Base-by-base conservation (phyloP, 371 early-diverging fungal genomes). In the Amoeboaphelidium protococcarum region DNA sequence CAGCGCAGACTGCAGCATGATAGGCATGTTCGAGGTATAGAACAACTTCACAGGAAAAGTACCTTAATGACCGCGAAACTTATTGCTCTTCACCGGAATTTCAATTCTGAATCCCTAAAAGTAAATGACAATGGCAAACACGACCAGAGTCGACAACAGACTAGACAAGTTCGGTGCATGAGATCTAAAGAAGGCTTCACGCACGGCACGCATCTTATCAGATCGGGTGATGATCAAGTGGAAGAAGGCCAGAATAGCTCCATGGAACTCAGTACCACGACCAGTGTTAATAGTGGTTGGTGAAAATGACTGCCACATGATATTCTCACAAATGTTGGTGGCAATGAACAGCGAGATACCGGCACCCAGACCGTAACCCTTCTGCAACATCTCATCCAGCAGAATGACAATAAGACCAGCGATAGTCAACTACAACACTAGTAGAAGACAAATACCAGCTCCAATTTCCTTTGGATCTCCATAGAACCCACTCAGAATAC, bases 301-400 rank as follows among this genome's bases (percentile, higher is more conserved):
- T 51, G 84, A 82, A 56, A 99, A 76, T 13, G 92, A 85, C 67
- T 96, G 87, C 99, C 99, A 99, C 58, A 99, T 75, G 55, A 99
- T 89, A 53, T 73, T 90, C 69, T 99, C 98, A 64, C 98, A 97
- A 54, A 98, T 87, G 67, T 96, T 98, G 54, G 98, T 87, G 47
- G 98, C 99, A 67, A 99, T 95, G 61, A 99, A 99, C 54, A 99
- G 72, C 53, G 92, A 91, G 58, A 98, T 95, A 54, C 99, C 99
- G 26, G 99, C 96, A 25, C 99, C 99, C 48, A 99, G 71, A 55
- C 99, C 99, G 58, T 99, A 99, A n/a, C 99, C 99, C 73, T 99
- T 99, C 68, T 98, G 98, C 51, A 99, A 73, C 54, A 99, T 74
- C 72, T 99, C 99, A 64, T 99, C 99, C 53, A 99, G 71, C 19